Evolutionary conservation across 169 alveolate genomes (phyloP).

Genomic region (Cryptosporidium ubiquitum): DNA sequence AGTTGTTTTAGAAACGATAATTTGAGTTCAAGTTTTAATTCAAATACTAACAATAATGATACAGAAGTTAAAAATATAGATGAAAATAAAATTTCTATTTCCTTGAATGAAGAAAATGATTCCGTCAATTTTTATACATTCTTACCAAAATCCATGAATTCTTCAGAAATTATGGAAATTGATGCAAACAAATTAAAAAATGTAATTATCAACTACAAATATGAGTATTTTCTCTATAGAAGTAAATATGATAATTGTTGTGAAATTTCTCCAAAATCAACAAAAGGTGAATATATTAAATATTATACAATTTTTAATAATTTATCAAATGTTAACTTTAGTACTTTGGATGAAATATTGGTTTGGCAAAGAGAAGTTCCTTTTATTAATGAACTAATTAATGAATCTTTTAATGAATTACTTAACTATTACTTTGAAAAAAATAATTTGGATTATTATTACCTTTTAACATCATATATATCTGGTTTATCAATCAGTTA

Average conservation of each 20-base stretch:
- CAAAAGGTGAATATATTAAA: background rate
- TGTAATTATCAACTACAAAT: constrained; percentile 14
- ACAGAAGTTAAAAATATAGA: background rate
- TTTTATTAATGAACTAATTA: constrained; percentile 32
- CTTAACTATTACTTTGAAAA: background rate
- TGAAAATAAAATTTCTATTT: background rate
- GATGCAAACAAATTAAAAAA: background rate
- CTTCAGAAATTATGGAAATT: background rate
- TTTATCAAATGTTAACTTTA: constrained; percentile 36
- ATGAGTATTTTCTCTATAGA: constrained; percentile 11
- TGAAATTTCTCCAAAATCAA: background rate
- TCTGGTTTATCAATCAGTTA: constrained; percentile 50
- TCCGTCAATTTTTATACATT: background rate
- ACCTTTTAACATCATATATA: constrained; percentile 33
- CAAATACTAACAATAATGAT: background rate
- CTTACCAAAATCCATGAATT: background rate
- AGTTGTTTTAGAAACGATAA: background rate
- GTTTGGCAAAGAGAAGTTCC: constrained; percentile 73
- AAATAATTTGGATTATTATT: constrained; percentile 10
- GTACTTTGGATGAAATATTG: constrained; percentile 36
- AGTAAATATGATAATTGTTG: background rate
- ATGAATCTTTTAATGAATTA: constrained; percentile 52
- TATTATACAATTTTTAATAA: constrained; percentile 22
- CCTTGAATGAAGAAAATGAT: background rate
- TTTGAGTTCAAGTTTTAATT: background rate